Conservation (phyloP, 129 eudicot species). For the Scalesia atractyloides region DNA sequence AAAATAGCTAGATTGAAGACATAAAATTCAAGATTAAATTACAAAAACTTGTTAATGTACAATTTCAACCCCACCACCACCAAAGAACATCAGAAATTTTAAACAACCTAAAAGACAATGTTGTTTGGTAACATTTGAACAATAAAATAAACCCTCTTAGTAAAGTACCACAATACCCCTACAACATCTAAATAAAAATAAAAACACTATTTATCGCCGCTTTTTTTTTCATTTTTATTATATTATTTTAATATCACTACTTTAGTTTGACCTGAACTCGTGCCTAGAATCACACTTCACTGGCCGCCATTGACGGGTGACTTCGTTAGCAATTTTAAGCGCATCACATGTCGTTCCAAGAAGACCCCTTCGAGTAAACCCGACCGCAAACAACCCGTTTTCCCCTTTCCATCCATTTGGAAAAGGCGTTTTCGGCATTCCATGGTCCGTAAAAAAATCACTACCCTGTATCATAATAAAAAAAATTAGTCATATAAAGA, state of each 20-base stretch:
- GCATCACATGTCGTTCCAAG: constrained; percentile 78
- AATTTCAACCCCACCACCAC: constrained; percentile 23
- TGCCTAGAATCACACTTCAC: constrained; percentile 17
- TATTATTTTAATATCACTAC: constrained; percentile 21
- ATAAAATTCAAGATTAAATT: constrained; percentile 14
- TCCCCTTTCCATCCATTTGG: constrained; percentile 88
- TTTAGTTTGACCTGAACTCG: constrained; percentile 22
- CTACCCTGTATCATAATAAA: constrained; percentile 39
- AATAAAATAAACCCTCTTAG: constrained; percentile 13
- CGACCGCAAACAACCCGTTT: constrained; percentile 77
- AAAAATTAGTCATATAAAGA: not conserved
- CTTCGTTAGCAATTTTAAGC: constrained; percentile 57
- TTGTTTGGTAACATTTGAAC: constrained; percentile 21
- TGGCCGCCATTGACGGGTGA: constrained; percentile 55
- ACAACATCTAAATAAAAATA: constrained; percentile 35
- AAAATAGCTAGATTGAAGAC: constrained; percentile 11
- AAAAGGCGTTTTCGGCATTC: constrained; percentile 81
- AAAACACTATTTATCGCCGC: constrained; percentile 24
- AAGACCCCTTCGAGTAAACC: constrained; percentile 87
- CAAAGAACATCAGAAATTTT: constrained; percentile 27
- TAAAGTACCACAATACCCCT: constrained; percentile 20
- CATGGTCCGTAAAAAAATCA: constrained; percentile 64
- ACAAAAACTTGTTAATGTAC: constrained; percentile 68
- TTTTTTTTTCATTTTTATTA: constrained; percentile 16
- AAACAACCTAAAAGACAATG: constrained; percentile 22